Conservation (phyloP, 257 asterid species). For the Jacaranda copaia region DNA sequence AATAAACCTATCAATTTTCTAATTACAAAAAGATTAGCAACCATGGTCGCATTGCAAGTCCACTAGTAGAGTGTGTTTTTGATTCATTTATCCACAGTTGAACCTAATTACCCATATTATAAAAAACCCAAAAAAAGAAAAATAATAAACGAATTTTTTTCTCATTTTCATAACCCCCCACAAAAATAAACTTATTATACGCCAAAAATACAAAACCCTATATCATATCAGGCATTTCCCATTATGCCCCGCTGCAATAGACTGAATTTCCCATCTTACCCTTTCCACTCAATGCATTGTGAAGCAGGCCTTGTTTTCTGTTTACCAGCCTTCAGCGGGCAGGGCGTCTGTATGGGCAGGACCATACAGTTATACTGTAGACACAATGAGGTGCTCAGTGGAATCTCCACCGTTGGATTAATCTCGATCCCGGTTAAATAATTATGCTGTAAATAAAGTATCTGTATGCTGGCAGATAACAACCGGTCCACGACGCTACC, state of each 20-base stretch:
- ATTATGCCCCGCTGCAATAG: slow-evolving; percentile 29
- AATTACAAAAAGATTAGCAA: slow-evolving; percentile 44
- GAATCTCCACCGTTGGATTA: slow-evolving; percentile 80
- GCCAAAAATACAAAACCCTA: slow-evolving; percentile 21
- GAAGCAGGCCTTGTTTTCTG: slow-evolving; percentile 85
- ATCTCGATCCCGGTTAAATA: slow-evolving; percentile 88
- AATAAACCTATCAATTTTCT: slow-evolving; percentile 28
- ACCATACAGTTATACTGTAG: slow-evolving; percentile 96
- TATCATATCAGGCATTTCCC: slow-evolving; percentile 26
- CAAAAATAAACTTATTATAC: slow-evolving; percentile 6
- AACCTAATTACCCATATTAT: slow-evolving; percentile 21
- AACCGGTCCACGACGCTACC: slow-evolving; percentile 73
- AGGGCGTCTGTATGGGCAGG: slow-evolving; percentile 77
- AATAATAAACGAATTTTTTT: slow-evolving; percentile 30
- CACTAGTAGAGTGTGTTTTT: slow-evolving; percentile 4
- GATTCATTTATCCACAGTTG: slow-evolving; percentile 45
- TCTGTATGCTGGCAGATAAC: slow-evolving; percentile 60
- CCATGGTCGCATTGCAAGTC: neutral
- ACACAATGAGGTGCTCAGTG: slow-evolving; percentile 76
- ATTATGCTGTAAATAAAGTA: slow-evolving; percentile 82
- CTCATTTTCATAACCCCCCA: neutral
- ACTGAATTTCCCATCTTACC: slow-evolving; percentile 51
- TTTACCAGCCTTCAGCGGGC: slow-evolving; percentile 86
- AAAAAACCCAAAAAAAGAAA: neutral
- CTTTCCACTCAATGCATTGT: slow-evolving; percentile 78